Evolutionary conservation across 2,329 filamentous ascomycete species (phyloP).

Genomic region (Penicillium paneum): DNA sequence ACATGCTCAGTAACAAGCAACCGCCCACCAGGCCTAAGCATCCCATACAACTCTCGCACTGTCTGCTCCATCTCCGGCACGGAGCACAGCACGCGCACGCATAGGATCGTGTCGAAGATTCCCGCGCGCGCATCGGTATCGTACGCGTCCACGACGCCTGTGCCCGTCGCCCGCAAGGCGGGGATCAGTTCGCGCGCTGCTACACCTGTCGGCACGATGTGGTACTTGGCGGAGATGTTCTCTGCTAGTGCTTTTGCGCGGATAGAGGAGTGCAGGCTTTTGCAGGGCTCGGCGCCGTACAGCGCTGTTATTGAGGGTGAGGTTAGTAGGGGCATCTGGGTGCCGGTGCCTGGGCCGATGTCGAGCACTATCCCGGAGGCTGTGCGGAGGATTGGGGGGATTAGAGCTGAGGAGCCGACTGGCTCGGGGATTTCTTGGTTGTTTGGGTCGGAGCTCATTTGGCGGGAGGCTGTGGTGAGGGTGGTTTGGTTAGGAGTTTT

Average conservation of each 20-base stretch:
- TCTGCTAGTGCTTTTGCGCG: constrained; percentile 38
- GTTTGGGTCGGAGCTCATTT: constrained; percentile 13
- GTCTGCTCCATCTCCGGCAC: constrained; percentile 50
- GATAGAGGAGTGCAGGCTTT: constrained; percentile 47
- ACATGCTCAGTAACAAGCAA: constrained; percentile 57
- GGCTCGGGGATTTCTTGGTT: constrained; percentile 4
- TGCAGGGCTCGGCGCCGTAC: constrained; percentile 55
- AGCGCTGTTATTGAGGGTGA: constrained; percentile 44
- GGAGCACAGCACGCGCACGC: constrained; percentile 54
- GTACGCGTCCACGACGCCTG: constrained; percentile 31
- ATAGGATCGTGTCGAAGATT: constrained; percentile 55
- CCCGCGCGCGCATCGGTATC: constrained; percentile 27
- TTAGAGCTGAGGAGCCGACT: constrained; percentile 36
- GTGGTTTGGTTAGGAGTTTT: neutral
- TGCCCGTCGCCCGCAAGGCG: constrained; percentile 11
- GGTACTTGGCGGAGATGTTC: constrained; percentile 49
- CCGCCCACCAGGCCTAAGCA: constrained; percentile 55
- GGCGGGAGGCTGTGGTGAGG: constrained; percentile 3
- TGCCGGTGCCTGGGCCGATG: constrained; percentile 53
- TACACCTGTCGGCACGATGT: constrained; percentile 48
- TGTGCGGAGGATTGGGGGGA: constrained; percentile 41
- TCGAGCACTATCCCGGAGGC: constrained; percentile 47
- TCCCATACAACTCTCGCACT: constrained; percentile 46
- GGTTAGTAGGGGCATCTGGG: constrained; percentile 49
- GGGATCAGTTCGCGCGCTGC: constrained; percentile 48